A percentile compares a stretch with the other conserved stretches of the same genome.
Conservation (phyloP, 495 filamentous ascomycete genomes). For the Xylaria telfairii region DNA sequence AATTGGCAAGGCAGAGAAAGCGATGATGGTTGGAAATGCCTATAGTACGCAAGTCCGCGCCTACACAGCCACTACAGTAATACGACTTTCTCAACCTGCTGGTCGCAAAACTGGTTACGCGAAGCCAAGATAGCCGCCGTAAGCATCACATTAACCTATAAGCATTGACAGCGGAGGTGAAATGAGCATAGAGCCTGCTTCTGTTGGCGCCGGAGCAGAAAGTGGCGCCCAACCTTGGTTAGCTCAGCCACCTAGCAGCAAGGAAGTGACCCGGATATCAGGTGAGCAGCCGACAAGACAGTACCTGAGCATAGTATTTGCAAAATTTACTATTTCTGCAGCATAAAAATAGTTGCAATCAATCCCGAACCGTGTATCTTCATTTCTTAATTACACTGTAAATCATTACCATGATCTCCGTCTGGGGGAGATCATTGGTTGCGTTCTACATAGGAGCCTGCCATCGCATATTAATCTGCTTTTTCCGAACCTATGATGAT, state of each 20-base stretch:
- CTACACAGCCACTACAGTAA: neutral
- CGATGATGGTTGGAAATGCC: too few species aligned
- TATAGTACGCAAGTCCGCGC: neutral
- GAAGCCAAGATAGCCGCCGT: neutral
- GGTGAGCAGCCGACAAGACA: neutral
- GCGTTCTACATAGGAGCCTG: slow-evolving; percentile 31
- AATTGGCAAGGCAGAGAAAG: too few species aligned
- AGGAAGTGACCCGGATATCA: too few species aligned
- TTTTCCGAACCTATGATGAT: slow-evolving; percentile 43
- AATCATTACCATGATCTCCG: neutral
- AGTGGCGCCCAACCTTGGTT: neutral
- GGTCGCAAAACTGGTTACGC: neutral
- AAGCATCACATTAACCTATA: neutral
- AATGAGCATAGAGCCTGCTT: neutral
- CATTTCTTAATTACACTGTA: neutral
- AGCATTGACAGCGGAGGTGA: neutral
- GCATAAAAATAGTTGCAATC: neutral
- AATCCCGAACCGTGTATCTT: neutral
- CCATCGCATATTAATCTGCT: slow-evolving; percentile 49
- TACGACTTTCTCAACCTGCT: neutral
- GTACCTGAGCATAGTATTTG: too few species aligned
- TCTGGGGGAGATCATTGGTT: neutral
- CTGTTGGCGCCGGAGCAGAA: neutral
- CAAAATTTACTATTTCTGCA: too few species aligned
- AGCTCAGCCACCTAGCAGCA: neutral